phyloP scores from a whole-genome alignment of 306 rosid species.

The Sesbania bispinosa region DNA sequence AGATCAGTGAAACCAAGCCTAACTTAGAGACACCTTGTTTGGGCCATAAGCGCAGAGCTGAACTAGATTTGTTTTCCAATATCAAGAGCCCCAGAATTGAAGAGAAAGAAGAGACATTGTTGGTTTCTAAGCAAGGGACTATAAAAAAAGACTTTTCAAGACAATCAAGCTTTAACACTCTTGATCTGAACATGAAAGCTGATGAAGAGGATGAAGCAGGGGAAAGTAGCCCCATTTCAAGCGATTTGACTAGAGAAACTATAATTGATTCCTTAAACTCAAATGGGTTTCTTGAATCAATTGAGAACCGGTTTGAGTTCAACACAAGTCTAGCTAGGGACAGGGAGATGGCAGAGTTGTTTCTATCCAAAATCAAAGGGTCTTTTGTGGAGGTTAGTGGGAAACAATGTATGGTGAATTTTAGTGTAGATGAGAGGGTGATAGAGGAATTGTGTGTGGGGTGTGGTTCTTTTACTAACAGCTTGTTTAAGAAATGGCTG shows the following conservation, averaged over 20 bases:
- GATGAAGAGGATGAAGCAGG: conserved; percentile 49
- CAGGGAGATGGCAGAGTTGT: conserved; percentile 43
- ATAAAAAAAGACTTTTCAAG: conserved; percentile 48
- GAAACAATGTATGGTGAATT: conserved; percentile 36
- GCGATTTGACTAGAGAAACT: conserved; percentile 66
- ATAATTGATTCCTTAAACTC: conserved; percentile 33
- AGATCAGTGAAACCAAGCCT: conserved; percentile 40
- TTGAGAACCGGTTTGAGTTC: conserved; percentile 55
- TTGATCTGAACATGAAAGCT: conserved; percentile 82
- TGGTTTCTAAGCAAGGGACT: conserved; percentile 25
- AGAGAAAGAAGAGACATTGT: conserved; percentile 39
- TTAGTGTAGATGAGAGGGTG: conserved; percentile 74
- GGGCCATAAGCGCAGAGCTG: conserved; percentile 63
- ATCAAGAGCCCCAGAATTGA: conserved; percentile 48
- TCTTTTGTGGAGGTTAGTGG: conserved; percentile 57
- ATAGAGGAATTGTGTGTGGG: conserved; percentile 57
- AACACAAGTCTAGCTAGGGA: conserved; percentile 42
- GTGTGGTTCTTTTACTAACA: conserved; percentile 68
- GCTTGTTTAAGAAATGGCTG: conserved; percentile 89
- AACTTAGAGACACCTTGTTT: conserved; percentile 38
- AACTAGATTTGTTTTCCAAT: conserved; percentile 55
- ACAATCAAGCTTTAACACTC: conserved; percentile 67
- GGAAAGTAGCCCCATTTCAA: conserved; percentile 50
- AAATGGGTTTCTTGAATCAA: conserved; percentile 39
- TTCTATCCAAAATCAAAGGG: conserved; percentile 48